phyloP scores from a whole-genome alignment of 208 protist species.

The Leishmania tarentolae region DNA sequence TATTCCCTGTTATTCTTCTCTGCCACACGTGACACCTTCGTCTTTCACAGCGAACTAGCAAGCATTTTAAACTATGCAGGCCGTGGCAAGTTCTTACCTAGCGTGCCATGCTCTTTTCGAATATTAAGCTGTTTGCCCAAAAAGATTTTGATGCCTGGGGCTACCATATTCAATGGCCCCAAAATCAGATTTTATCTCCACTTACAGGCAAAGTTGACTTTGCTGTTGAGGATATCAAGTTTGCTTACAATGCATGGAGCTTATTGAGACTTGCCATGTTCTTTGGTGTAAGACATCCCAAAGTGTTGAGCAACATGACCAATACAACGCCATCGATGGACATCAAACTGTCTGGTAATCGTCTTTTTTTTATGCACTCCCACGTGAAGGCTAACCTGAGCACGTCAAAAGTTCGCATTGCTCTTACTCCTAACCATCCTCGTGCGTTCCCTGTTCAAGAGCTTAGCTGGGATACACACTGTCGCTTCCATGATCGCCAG shows the following conservation, averaged over 20 bases:
- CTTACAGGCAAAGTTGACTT: slow-evolving; percentile 46
- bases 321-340: slow-evolving; percentile 76
- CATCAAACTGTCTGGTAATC: slow-evolving; percentile 62
- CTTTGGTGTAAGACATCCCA: slow-evolving; percentile 65
- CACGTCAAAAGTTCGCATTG: slow-evolving; percentile 38
- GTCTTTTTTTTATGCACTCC: slow-evolving; percentile 74
- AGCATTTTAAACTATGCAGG: no score
- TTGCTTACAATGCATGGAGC: slow-evolving; percentile 88
- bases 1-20: not conserved
- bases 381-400: slow-evolving; percentile 31
- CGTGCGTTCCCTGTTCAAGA: slow-evolving; percentile 49
- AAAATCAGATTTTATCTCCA: slow-evolving; percentile 28
- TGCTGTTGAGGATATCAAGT: slow-evolving; percentile 85
- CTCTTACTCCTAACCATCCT: slow-evolving; percentile 66
- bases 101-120: not conserved
- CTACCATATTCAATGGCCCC: slow-evolving; percentile 73
- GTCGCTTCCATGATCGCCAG: not conserved
- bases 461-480: slow-evolving; percentile 39
- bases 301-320: slow-evolving; percentile 56
- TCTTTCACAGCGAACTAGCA: not conserved
- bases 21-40: not conserved
- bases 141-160: slow-evolving; percentile 86
- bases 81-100: not conserved
- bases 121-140: slow-evolving; percentile 1
- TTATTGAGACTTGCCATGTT: slow-evolving; percentile 78